A percentile compares a stretch with the other conserved stretches of the same genome.
These are phyloP conservation scores for Stromatinia cepivora DNA, from an alignment of 2,329 filamentous ascomycete species.

Conservation along the genomic window DNA sequence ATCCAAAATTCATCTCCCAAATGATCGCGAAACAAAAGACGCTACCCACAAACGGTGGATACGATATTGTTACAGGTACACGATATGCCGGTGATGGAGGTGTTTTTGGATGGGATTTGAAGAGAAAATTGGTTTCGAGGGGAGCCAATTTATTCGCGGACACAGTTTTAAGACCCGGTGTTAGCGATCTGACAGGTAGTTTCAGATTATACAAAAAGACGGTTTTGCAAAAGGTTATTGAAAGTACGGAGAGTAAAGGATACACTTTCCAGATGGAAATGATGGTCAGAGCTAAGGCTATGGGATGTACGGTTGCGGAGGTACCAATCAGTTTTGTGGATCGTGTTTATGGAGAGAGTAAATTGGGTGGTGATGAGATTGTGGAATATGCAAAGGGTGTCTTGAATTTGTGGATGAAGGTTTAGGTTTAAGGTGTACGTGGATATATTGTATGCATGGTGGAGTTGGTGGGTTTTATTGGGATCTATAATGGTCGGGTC, in stretches of 20 bases:
- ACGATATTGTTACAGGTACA: conserved; percentile 96
- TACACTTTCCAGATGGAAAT: conserved; percentile 99
- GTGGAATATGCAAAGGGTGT: conserved; percentile 93
- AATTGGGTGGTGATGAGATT: conserved; percentile 93
- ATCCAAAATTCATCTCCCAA: conserved; percentile 96
- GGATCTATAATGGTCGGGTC: conserved; percentile 14
- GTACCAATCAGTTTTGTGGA: conserved; percentile 97
- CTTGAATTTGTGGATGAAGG: conserved; percentile 73
- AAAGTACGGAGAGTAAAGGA: conserved; percentile 89
- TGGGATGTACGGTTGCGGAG: conserved; percentile 92
- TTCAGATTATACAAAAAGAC: conserved; percentile 93
- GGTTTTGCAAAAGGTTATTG: conserved; percentile 86
- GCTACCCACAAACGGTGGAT: conserved; percentile 57
- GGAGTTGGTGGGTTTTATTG: conserved; percentile 17
- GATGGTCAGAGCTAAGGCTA: conserved; percentile 95
- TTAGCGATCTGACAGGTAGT: conserved; percentile 92
- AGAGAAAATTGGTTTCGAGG: conserved; percentile 79
- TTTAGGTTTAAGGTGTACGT: conserved; percentile 46
- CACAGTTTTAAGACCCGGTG: conserved; percentile 86
- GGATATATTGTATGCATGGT: conserved; percentile 11
- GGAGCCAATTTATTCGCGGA: conserved; percentile 96
- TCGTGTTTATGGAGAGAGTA: conserved; percentile 90
- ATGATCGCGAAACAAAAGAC: conserved; percentile 83
- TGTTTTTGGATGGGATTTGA: conserved; percentile 95
- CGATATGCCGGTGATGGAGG: conserved; percentile 87